Evolutionary conservation across 1,284 basidiomycete genomes (phyloP).

Genomic region (Blastosporella zonata): DNA sequence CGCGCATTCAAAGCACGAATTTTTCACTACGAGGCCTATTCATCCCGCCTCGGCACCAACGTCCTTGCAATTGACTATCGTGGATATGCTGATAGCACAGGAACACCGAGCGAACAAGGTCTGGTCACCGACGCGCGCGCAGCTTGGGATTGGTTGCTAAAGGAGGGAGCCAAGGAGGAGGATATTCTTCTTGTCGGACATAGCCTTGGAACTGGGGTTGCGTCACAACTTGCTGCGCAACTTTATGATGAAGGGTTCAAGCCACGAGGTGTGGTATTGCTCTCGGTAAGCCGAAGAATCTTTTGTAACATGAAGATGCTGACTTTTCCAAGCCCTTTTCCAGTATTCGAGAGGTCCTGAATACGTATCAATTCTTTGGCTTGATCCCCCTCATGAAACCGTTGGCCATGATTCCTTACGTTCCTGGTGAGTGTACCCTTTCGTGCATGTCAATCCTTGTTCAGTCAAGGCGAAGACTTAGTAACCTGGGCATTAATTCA

Average conservation of each 20-base stretch:
- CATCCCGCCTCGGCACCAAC: slow-evolving; percentile 66
- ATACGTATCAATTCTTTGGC: slow-evolving; percentile 72
- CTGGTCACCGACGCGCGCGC: slow-evolving; percentile 74
- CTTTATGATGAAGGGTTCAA: slow-evolving; percentile 52
- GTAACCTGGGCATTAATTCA: slow-evolving; percentile 57
- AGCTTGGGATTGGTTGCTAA: slow-evolving; percentile 77
- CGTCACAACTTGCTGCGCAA: slow-evolving; percentile 57
- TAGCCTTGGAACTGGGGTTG: slow-evolving; percentile 80
- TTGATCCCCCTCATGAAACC: slow-evolving; percentile 71
- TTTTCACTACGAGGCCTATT: slow-evolving; percentile 58
- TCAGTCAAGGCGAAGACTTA: slow-evolving; percentile 39
- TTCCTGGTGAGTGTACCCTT: slow-evolving; percentile 52
- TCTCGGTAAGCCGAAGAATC: slow-evolving; percentile 42
- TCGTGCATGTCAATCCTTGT: background rate
- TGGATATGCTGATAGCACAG: slow-evolving; percentile 89
- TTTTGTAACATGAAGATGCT: background rate
- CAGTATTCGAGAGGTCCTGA: slow-evolving; percentile 60
- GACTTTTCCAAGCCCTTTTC: slow-evolving; percentile 54
- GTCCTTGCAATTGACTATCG: slow-evolving; percentile 87
- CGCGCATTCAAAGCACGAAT: slow-evolving; percentile 67
- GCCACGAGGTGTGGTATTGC: slow-evolving; percentile 64
- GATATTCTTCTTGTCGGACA: slow-evolving; percentile 77
- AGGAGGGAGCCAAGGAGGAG: slow-evolving; percentile 52
- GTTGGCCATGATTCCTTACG: slow-evolving; percentile 65
- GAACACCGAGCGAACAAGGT: slow-evolving; percentile 74